Evolutionary conservation across 2,329 filamentous ascomycete genomes (phyloP).

Genomic region (Tolypocladium endophyticum): DNA sequence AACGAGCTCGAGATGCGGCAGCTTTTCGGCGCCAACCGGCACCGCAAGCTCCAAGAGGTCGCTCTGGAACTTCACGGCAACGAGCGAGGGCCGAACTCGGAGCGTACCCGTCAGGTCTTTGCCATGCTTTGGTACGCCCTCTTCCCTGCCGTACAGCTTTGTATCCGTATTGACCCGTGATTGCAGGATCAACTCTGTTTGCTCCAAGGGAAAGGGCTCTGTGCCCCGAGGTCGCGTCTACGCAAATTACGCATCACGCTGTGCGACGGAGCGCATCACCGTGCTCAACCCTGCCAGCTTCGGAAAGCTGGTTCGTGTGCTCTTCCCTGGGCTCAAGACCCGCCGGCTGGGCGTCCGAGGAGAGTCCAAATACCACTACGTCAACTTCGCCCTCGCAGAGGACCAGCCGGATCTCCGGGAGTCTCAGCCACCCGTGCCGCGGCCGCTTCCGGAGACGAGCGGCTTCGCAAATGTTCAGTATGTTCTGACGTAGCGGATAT

Average conservation of each 20-base stretch:
- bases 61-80: slow-evolving; percentile 68
- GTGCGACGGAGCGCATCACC: slow-evolving; percentile 85
- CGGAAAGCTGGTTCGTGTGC: slow-evolving; percentile 89
- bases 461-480: slow-evolving; percentile 41
- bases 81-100: slow-evolving; percentile 69
- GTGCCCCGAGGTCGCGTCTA: slow-evolving; percentile 91
- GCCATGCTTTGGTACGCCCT: slow-evolving; percentile 74
- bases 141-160: not conserved
- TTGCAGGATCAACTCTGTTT: slow-evolving; percentile 61
- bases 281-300: slow-evolving; percentile 96
- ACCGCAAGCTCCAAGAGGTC: slow-evolving; percentile 59
- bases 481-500: slow-evolving; percentile 8
- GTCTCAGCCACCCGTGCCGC: slow-evolving; percentile 32
- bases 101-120: slow-evolving; percentile 76
- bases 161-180: not conserved
- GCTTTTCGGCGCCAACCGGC: slow-evolving; percentile 58
- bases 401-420: slow-evolving; percentile 40
- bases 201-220: slow-evolving; percentile 66
- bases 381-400: slow-evolving; percentile 52
- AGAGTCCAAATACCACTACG: slow-evolving; percentile 97
- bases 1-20: slow-evolving; percentile 75
- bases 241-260: slow-evolving; percentile 86
- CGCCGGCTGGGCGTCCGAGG: slow-evolving; percentile 83
- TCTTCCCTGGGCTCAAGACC: slow-evolving; percentile 92
- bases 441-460: slow-evolving; percentile 36